Evolutionary conservation across 2,329 filamentous ascomycete species (phyloP).

Genomic region (Diaporthe nobilis): DNA sequence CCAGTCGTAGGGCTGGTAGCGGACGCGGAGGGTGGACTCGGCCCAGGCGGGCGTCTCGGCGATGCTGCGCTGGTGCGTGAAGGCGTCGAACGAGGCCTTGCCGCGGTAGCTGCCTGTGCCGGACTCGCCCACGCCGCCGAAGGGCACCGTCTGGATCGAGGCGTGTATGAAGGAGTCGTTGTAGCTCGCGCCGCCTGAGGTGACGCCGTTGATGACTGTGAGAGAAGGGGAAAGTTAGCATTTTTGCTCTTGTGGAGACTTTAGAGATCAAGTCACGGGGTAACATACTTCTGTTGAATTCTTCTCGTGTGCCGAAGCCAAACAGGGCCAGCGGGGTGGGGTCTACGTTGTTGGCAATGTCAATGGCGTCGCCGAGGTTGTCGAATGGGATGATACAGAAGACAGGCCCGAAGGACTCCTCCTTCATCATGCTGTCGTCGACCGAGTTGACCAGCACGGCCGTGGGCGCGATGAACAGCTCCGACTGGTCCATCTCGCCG

Average conservation of each 20-base stretch:
- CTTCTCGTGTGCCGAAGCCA: conserved; percentile 85
- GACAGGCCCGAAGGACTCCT: conserved; percentile 95
- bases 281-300: conserved; percentile 78
- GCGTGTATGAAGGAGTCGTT: conserved; percentile 67
- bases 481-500: conserved; percentile 83
- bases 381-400: conserved; percentile 86
- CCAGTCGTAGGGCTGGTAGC: conserved; percentile 75
- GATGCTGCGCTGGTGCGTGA: conserved; percentile 71
- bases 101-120: conserved; percentile 85
- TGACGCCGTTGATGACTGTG: conserved; percentile 72
- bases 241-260: neutral
- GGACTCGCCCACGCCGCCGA: conserved; percentile 87
- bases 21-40: conserved; percentile 75
- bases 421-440: conserved; percentile 82
- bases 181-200: conserved; percentile 77
- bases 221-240: conserved; percentile 31
- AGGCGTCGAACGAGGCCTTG: conserved; percentile 78
- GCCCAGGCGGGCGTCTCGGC: conserved; percentile 77
- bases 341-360: conserved; percentile 84
- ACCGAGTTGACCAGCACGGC: conserved; percentile 85
- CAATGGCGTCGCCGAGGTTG: conserved; percentile 87
- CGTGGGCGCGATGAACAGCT: conserved; percentile 91
- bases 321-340: conserved; percentile 88
- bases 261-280: neutral
- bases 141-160: conserved; percentile 78